Evolutionary conservation across 2,329 filamentous ascomycete species (phyloP).

Genomic region (Chaetomium globosum): DNA sequence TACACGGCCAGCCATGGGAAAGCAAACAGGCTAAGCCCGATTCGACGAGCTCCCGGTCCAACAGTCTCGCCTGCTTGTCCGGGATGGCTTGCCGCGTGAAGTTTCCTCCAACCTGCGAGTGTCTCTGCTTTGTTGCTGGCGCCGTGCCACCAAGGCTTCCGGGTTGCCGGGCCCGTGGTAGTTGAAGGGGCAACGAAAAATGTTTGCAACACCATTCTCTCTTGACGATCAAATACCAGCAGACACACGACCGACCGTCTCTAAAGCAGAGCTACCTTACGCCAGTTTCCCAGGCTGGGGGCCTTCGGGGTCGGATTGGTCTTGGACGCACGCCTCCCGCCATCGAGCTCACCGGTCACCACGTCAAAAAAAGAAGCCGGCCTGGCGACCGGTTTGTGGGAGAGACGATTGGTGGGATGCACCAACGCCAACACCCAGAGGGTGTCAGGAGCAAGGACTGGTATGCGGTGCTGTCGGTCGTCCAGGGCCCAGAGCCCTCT

Average conservation of each 20-base stretch:
- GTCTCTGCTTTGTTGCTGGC: neutral
- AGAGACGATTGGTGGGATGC: slow-evolving; percentile 32
- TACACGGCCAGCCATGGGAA: neutral
- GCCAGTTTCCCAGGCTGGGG: neutral
- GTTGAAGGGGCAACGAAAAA: neutral
- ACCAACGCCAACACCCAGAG: slow-evolving; percentile 21
- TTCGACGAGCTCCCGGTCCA: neutral
- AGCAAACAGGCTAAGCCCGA: neutral
- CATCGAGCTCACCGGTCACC: slow-evolving; percentile 30
- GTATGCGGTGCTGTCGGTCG: slow-evolving; percentile 1
- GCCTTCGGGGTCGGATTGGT: slow-evolving; percentile 14
- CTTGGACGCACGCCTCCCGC: slow-evolving; percentile 14
- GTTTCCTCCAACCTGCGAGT: neutral
- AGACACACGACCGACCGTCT: neutral
- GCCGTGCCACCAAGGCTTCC: slow-evolving; percentile 13
- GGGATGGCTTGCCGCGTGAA: neutral
- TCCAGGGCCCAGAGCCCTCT: slow-evolving; percentile 7
- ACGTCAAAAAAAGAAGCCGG: slow-evolving; percentile 18
- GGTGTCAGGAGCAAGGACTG: slow-evolving; percentile 24
- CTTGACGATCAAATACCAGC: neutral
- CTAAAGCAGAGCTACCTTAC: neutral
- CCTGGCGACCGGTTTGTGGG: slow-evolving; percentile 1
- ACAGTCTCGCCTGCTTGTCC: slow-evolving; percentile 2
- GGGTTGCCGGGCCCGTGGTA: slow-evolving; percentile 7
- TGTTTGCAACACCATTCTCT: neutral